Evolutionary conservation across 768 basidiomycete species (phyloP).

Genomic region (Suillus paluster): DNA sequence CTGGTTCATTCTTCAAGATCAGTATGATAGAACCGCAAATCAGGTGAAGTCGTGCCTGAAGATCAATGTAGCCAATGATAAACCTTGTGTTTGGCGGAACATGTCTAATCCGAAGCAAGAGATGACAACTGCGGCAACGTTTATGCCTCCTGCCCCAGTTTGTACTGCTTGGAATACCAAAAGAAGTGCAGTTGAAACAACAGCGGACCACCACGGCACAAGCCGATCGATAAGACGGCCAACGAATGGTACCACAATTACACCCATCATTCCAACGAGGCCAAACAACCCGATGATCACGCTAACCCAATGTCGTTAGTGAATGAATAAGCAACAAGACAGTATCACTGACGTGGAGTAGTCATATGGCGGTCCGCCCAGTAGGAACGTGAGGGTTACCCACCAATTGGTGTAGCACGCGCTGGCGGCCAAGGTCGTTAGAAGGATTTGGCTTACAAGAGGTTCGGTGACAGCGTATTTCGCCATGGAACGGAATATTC

Average conservation of each 20-base stretch:
- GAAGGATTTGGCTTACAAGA: constrained; percentile 39
- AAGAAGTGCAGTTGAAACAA: constrained; percentile 38
- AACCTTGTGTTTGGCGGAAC: background rate
- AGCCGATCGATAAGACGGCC: constrained; percentile 34
- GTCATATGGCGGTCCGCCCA: constrained; percentile 43
- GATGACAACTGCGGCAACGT: constrained; percentile 43
- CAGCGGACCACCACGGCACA: constrained; percentile 47
- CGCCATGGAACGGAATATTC: constrained; percentile 42
- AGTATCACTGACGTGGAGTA: constrained; percentile 34
- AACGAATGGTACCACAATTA: constrained; percentile 29
- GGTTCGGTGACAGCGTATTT: constrained; percentile 46
- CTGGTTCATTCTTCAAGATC: constrained; percentile 12
- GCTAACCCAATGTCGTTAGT: constrained; percentile 23
- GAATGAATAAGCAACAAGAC: background rate
- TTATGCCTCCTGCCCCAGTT: constrained; percentile 40
- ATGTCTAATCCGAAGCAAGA: constrained; percentile 45
- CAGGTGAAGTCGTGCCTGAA: background rate
- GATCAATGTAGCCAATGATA: background rate
- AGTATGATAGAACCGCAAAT: background rate
- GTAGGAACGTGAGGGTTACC: constrained; percentile 51
- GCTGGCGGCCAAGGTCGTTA: constrained; percentile 28
- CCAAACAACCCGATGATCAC: constrained; percentile 51
- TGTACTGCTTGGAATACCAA: constrained; percentile 36
- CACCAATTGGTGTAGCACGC: constrained; percentile 40
- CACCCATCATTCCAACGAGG: constrained; percentile 47